Evolutionary conservation across 257 asterid genomes (phyloP).

Genomic region (Salvia miltiorrhiza): DNA sequence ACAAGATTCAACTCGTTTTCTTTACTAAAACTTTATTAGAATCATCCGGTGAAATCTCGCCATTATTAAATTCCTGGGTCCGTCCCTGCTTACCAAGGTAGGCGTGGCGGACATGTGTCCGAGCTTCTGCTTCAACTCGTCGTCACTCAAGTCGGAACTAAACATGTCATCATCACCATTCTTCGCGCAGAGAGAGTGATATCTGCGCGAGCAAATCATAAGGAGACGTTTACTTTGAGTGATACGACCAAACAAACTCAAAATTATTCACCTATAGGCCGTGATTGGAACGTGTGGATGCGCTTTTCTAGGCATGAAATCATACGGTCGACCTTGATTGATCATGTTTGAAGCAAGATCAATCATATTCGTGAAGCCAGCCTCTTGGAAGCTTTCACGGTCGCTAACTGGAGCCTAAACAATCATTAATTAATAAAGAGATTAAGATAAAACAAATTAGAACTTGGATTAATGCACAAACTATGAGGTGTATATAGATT

Average conservation of each 20-base stretch:
- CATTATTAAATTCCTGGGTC: no score
- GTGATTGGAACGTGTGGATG: conserved; percentile 70
- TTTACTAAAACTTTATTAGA: no score
- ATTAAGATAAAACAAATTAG: background rate
- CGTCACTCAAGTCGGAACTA: conserved; percentile 81
- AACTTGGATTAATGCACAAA: no score
- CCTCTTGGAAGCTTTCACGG: conserved; percentile 68
- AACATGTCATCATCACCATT: conserved; percentile 94
- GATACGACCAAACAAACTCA: no score
- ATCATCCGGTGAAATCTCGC: no score
- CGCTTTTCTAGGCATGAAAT: conserved; percentile 76
- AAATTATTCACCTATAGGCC: conserved; percentile 51
- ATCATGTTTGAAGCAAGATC: conserved; percentile 83
- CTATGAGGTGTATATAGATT: no score
- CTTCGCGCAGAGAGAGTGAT: conserved; percentile 68
- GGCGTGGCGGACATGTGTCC: conserved; percentile 92
- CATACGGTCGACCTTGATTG: conserved; percentile 59
- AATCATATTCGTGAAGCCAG: conserved; percentile 65
- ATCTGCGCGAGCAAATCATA: conserved; percentile 38
- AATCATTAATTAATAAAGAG: background rate
- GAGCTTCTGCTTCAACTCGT: conserved; percentile 73
- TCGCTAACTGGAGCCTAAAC: conserved; percentile 87
- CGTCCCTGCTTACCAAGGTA: conserved; percentile 40
- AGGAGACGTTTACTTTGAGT: no score
- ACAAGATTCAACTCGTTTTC: no score